Base-by-base conservation (phyloP, 441 rosid genomes). In the Populus hybrid region DNA sequence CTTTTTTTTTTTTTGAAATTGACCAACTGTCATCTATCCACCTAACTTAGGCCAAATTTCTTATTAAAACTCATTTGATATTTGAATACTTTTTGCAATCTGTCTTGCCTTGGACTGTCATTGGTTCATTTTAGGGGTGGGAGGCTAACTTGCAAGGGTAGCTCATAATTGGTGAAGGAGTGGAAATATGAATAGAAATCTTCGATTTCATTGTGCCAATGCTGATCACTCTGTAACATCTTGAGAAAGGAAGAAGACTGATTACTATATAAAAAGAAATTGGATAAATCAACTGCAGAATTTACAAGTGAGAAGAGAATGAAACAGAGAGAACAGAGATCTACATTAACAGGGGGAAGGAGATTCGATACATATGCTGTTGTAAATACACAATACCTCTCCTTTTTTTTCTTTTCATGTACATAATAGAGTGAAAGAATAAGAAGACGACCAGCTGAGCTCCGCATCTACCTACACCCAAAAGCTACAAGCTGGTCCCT, bases 401-500 rank as follows among this genome's bases (percentile, higher is more conserved):
- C 12, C 2, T 40, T 38, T 36, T 10, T 36, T 64, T 63, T 21
- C 21, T 36, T 64, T 63, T 21, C 21, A 68, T 68, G 53, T 29
- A 64, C 50, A 71, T 6, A 26, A 23, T 9, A 36, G 38, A 45
- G 75, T 45, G 72, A 45, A 72, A 31, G 76, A 65, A 77, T 23
- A 77, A 45, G n/a, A 14, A 68, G 69, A 68, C 7, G 16, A 75
- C 45, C 78, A 79, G 89, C 92, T 92, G 94, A 92, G 94, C 94
- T 92, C 81, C 74, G 79, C 14, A 77, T 63, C 78, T 82, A 84
- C 68, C 89, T 84, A 77, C 76, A 63, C 36, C 82, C 87, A 83
- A 84, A 85, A 91, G 91, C 91, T 89, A 84, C 93, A 74, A 89
- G 68, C 88, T 86, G 85, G 81, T 68, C 83, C 84, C 84, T 77